These are phyloP conservation scores for Geosiphon pyriformis DNA, from an alignment of 192 early-diverging fungal genomes.

Conservation along the genomic window DNA sequence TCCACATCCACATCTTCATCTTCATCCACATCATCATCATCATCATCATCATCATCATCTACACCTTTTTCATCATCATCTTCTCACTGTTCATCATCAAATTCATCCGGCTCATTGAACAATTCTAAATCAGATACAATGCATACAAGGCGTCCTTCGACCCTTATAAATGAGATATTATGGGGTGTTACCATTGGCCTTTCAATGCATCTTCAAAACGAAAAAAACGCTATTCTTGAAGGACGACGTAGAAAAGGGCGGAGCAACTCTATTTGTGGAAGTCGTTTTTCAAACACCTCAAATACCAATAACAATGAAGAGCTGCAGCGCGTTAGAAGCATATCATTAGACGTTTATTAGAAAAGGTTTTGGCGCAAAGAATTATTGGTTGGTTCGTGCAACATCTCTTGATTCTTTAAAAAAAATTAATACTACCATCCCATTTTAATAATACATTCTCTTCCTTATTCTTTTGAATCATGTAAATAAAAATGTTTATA, in stretches of 20 bases:
- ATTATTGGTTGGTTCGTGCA: too few species aligned
- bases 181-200: slow-evolving; percentile 18
- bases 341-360: background rate
- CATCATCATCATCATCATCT: background rate
- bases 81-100: background rate
- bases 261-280: background rate
- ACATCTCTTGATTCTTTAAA: too few species aligned
- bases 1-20: background rate
- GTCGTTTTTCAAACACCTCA: background rate
- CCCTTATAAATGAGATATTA: slow-evolving; percentile 19
- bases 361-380: too few species aligned
- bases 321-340: background rate
- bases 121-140: background rate
- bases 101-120: background rate
- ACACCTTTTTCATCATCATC: background rate
- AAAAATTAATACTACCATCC: too few species aligned
- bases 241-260: background rate
- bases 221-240: slow-evolving; percentile 15
- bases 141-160: background rate
- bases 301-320: background rate
- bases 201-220: slow-evolving; percentile 23
- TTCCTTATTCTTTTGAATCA: too few species aligned
- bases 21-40: background rate
- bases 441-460: too few species aligned
- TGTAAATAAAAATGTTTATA: too few species aligned